These are phyloP conservation scores for Leishmania tropica DNA, from an alignment of 208 protist species.

Conservation along the genomic window DNA sequence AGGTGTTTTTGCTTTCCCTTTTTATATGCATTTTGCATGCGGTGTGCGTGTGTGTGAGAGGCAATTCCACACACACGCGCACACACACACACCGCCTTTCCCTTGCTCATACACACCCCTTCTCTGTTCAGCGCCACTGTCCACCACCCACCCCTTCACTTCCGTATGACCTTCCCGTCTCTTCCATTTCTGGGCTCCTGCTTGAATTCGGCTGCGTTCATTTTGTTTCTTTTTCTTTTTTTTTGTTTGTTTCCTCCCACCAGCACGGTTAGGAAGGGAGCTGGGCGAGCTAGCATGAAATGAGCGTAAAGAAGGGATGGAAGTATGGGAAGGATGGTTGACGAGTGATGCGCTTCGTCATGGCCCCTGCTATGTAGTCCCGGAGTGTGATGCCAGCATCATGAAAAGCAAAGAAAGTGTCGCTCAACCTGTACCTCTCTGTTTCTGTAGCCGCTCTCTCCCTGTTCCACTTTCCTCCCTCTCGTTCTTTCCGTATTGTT, in stretches of 20 bases:
- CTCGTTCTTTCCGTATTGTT: background rate
- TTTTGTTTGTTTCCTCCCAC: background rate
- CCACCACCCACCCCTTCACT: background rate
- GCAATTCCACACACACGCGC: too few species aligned
- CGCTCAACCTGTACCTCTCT: background rate
- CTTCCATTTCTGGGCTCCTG: background rate
- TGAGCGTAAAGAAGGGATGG: background rate
- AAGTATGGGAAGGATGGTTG: background rate
- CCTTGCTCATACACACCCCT: background rate
- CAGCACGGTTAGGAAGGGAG: background rate
- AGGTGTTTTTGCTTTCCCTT: background rate
- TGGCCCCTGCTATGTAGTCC: background rate
- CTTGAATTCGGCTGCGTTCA: background rate
- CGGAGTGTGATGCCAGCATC: background rate
- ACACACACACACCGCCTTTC: background rate
- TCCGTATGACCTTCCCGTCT: background rate
- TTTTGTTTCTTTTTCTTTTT: background rate
- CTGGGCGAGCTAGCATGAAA: background rate
- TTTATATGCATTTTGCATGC: background rate
- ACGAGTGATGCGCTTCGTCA: background rate
- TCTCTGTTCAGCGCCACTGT: constrained; percentile 1
- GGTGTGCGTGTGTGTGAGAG: background rate
- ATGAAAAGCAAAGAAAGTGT: background rate
- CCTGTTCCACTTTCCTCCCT: background rate
- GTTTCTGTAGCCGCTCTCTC: background rate